These are phyloP conservation scores for Parietaria judaica DNA, from an alignment of 306 rosid genomes.

Conservation along the genomic window DNA sequence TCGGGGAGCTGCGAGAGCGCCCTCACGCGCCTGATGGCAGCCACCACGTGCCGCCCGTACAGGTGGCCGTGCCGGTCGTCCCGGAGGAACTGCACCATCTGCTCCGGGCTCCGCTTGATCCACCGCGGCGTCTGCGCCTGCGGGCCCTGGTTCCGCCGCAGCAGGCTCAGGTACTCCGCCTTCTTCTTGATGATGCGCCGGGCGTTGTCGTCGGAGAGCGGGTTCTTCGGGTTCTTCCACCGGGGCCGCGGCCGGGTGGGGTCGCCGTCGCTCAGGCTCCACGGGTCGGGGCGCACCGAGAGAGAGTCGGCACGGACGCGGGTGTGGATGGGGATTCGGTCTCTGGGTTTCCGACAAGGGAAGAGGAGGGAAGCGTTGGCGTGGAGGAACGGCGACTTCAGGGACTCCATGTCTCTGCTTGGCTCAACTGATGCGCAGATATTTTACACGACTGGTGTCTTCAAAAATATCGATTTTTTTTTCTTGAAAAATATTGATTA, in stretches of 20 bases:
- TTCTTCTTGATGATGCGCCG: constrained; percentile 78
- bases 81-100: constrained; percentile 72
- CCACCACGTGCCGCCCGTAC: constrained; percentile 76
- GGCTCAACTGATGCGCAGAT: no score
- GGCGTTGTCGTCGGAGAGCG: constrained; percentile 84
- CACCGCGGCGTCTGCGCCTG: constrained; percentile 77
- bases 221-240: constrained; percentile 43
- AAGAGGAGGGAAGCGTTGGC: constrained; percentile 13
- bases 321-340: constrained; percentile 3
- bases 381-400: constrained; percentile 43
- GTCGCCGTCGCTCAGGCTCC: constrained; percentile 57
- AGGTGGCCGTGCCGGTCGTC: constrained; percentile 67
- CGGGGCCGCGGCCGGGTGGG: constrained; percentile 52
- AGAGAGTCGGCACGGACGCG: constrained; percentile 3
- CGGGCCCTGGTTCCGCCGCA: constrained; percentile 80
- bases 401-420: constrained; percentile 38
- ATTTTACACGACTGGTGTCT: no score
- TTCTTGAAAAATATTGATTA: no score
- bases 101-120: constrained; percentile 83
- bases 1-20: constrained; percentile 38
- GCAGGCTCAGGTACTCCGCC: constrained; percentile 50
- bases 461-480: no score
- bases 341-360: neutral
- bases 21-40: constrained; percentile 70
- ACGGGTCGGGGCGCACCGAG: constrained; percentile 64